Evolutionary conservation across 225 moss, liverwort and hornwort genomes (phyloP).

Genomic region (Polytrichum commune): DNA sequence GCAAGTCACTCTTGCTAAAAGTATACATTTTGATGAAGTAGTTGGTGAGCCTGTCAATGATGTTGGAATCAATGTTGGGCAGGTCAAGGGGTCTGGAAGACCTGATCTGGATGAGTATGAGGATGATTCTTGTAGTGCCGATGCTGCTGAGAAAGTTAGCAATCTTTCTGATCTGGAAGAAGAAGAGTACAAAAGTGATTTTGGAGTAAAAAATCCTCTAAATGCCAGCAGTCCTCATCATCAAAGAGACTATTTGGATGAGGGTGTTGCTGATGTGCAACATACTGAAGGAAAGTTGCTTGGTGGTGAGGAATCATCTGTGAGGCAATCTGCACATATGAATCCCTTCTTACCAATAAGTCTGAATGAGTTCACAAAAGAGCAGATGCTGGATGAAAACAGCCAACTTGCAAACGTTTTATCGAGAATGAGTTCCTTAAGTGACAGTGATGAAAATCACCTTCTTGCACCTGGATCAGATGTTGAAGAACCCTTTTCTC

Average conservation of each 20-base stretch:
- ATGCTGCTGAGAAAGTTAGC: constrained; percentile 44
- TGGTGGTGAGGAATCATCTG: constrained; percentile 14
- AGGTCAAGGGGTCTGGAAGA: constrained; percentile 57
- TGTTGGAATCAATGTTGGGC: constrained; percentile 21
- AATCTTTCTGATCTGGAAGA: constrained; percentile 53
- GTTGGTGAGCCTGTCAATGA: constrained; percentile 23
- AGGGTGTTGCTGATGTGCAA: constrained; percentile 11
- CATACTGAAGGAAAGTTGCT: constrained; percentile 6
- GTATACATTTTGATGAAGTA: constrained; percentile 7
- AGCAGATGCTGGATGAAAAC: constrained; percentile 9
- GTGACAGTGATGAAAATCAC: constrained; percentile 25
- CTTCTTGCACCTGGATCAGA: constrained; percentile 21
- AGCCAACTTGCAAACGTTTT: constrained; percentile 15
- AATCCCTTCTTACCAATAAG: constrained; percentile 12
- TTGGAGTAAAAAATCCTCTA: constrained; percentile 17
- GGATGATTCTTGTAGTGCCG: constrained; percentile 30
- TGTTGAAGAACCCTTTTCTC: constrained; percentile 4
- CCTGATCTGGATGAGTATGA: constrained; percentile 69
- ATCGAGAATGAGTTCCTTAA: constrained; percentile 12
- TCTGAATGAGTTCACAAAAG: constrained; percentile 5
- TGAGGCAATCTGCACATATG: constrained; percentile 11
- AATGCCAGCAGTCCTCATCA: constrained; percentile 10
- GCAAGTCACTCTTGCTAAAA: not conserved
- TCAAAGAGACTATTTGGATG: constrained; percentile 16
- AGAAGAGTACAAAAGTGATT: constrained; percentile 33